Conservation (phyloP, 1,284 basidiomycete species). For the Trichosporon sp. region DNA sequence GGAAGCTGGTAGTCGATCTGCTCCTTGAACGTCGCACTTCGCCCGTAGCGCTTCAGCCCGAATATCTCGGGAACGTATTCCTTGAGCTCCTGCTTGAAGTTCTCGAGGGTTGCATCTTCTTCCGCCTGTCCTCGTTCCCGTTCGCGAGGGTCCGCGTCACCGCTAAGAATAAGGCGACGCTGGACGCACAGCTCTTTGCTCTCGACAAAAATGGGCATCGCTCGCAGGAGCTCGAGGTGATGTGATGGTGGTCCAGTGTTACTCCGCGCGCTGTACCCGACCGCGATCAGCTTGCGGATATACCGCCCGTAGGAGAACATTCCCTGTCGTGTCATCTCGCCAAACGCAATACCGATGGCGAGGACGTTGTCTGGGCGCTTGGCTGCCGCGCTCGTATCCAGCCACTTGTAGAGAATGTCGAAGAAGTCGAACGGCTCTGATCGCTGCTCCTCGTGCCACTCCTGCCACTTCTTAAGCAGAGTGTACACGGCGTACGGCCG, state of each 20-base stretch:
- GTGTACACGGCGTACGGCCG: conserved; percentile 74
- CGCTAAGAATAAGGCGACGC: conserved; percentile 35
- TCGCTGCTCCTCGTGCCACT: conserved; percentile 38
- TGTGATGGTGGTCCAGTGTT: conserved; percentile 20
- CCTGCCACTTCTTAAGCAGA: conserved; percentile 65
- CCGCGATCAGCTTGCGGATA: conserved; percentile 74
- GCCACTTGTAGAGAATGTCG: conserved; percentile 67
- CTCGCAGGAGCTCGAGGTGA: conserved; percentile 36
- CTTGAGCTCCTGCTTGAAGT: conserved; percentile 33
- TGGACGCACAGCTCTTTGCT: conserved; percentile 40
- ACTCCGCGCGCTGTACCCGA: conserved; percentile 52
- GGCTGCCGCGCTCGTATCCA: conserved; percentile 63
- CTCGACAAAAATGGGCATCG: conserved; percentile 43
- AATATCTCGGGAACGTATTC: conserved; percentile 45
- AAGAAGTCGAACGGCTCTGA: conserved; percentile 37
- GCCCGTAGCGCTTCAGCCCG: conserved; percentile 28
- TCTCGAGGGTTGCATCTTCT: conserved; percentile 27
- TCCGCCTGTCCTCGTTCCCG: conserved; percentile 27
- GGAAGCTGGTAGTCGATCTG: conserved; percentile 33
- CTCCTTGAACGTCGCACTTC: conserved; percentile 24
- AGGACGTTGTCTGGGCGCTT: conserved; percentile 57
- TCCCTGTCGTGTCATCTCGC: conserved; percentile 66
- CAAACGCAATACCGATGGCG: conserved; percentile 66
- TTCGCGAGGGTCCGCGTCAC: conserved; percentile 30
- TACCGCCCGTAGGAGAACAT: conserved; percentile 80